Conservation (phyloP, 164 flowering plant species). For the Malania oleifera region DNA sequence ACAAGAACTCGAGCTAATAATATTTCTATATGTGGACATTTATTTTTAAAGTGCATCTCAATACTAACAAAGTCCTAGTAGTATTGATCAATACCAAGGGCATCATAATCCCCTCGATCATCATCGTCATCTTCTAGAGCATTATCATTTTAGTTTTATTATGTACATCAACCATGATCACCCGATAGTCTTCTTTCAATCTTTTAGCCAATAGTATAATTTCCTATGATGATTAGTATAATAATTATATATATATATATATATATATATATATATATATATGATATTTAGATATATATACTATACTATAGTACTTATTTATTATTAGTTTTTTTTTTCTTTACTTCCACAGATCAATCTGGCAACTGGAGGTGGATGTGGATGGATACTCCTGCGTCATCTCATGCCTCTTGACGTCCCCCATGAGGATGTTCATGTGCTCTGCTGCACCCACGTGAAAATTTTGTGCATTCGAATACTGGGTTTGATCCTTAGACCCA, state of each 20-base stretch:
- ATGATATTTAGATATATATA: no score
- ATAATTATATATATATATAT: no score
- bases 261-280: no score
- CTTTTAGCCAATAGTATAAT: slow-evolving; percentile 7
- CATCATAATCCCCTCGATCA: slow-evolving; percentile 9
- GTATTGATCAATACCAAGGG: slow-evolving; percentile 10
- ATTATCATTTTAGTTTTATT: slow-evolving; percentile 39
- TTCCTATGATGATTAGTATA: no score
- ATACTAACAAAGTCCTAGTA: slow-evolving; percentile 14
- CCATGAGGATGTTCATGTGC: slow-evolving; percentile 29
- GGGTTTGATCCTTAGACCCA: slow-evolving; percentile 39
- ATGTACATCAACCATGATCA: slow-evolving; percentile 47
- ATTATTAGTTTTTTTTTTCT: slow-evolving; percentile 8
- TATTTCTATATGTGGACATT: no score
- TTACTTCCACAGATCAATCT: slow-evolving; percentile 77
- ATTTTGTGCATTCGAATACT: slow-evolving; percentile 24
- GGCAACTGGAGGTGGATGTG: slow-evolving; percentile 52
- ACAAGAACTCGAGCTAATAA: slow-evolving; percentile 11
- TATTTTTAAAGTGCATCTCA: slow-evolving; percentile 10
- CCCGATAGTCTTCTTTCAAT: slow-evolving; percentile 7
- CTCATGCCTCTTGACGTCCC: slow-evolving; percentile 36
- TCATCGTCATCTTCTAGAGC: slow-evolving; percentile 20
- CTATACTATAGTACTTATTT: no score
- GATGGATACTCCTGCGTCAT: slow-evolving; percentile 39
- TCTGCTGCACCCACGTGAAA: slow-evolving; percentile 37